Conservation (phyloP, 306 rosid genomes). For the Ochetophila trinervis region DNA sequence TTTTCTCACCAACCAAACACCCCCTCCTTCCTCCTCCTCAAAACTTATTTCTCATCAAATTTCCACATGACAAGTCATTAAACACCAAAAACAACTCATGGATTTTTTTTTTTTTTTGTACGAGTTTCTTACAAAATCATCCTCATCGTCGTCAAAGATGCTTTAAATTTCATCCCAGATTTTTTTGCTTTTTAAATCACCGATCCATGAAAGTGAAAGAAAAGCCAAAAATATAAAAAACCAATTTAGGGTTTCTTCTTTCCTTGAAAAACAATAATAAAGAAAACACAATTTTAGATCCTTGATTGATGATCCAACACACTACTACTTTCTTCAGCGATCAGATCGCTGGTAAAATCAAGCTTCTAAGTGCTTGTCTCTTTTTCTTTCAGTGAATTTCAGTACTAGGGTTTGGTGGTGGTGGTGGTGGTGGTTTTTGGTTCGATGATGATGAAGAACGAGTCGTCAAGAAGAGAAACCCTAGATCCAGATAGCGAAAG, state of each 20-base stretch:
- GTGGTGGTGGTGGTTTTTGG: slow-evolving; percentile 16
- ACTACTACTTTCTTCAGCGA: not conserved
- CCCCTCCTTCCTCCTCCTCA: slow-evolving; percentile 32
- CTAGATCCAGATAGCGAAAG: slow-evolving; percentile 97
- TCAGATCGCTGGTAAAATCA: not conserved
- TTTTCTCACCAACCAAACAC: slow-evolving; percentile 28
- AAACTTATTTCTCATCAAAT: slow-evolving; percentile 14
- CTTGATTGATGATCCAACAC: slow-evolving; percentile 44
- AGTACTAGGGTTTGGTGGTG: slow-evolving; percentile 56
- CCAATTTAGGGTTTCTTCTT: slow-evolving; percentile 33
- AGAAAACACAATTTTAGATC: slow-evolving; percentile 45
- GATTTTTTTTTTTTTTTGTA: slow-evolving; percentile 10
- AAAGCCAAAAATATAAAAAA: not conserved
- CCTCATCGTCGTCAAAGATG: slow-evolving; percentile 47
- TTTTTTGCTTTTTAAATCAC: slow-evolving; percentile 51
- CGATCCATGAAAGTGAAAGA: slow-evolving; percentile 21
- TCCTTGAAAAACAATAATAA: slow-evolving; percentile 21
- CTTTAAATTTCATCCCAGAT: slow-evolving; percentile 60
- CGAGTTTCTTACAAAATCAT: slow-evolving; percentile 39
- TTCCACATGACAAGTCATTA: not conserved
- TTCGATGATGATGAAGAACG: slow-evolving; percentile 29
- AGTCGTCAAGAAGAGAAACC: slow-evolving; percentile 68
- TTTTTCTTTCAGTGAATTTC: slow-evolving; percentile 11
- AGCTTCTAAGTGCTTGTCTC: slow-evolving; percentile 11
- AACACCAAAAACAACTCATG: slow-evolving; percentile 14